Conservation (phyloP, 106 monocot genomes). For the Acorus gramineus region DNA sequence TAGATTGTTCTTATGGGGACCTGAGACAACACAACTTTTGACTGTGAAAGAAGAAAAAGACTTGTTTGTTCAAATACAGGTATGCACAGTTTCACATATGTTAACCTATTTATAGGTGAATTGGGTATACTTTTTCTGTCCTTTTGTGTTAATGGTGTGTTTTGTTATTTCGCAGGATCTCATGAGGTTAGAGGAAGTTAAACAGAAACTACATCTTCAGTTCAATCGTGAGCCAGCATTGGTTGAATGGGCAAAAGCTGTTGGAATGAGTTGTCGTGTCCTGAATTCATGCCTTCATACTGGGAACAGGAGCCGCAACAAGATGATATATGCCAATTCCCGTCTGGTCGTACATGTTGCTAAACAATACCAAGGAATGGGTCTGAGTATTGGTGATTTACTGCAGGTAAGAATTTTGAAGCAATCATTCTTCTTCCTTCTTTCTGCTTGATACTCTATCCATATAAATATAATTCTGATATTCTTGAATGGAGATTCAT, state of each 20-base stretch:
- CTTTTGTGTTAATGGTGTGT: not conserved
- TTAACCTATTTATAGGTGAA: not conserved
- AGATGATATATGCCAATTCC: conserved; percentile 71
- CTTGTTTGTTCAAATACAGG: conserved; percentile 62
- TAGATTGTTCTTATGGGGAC: conserved; percentile 54
- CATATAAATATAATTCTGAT: no score
- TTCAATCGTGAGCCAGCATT: conserved; percentile 71
- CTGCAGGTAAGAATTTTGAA: conserved; percentile 48
- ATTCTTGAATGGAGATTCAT: no score
- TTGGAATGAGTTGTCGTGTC: conserved; percentile 52
- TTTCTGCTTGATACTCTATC: no score
- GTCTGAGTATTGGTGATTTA: conserved; percentile 70
- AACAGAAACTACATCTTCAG: conserved; percentile 43
- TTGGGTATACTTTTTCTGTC: no score
- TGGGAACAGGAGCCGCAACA: conserved; percentile 57
- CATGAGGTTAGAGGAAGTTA: conserved; percentile 62
- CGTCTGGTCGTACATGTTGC: conserved; percentile 84
- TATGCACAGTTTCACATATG: conserved; percentile 12
- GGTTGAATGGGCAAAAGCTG: conserved; percentile 68
- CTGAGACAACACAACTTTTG: conserved; percentile 57
- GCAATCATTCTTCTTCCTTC: not conserved
- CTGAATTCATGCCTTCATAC: conserved; percentile 42
- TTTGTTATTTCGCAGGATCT: conserved; percentile 35
- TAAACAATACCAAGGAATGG: conserved; percentile 74
- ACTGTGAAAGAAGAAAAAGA: conserved; percentile 72